phyloP scores from a whole-genome alignment of 1,284 basidiomycete genomes.

The Melampsora abietis-canadensis region DNA sequence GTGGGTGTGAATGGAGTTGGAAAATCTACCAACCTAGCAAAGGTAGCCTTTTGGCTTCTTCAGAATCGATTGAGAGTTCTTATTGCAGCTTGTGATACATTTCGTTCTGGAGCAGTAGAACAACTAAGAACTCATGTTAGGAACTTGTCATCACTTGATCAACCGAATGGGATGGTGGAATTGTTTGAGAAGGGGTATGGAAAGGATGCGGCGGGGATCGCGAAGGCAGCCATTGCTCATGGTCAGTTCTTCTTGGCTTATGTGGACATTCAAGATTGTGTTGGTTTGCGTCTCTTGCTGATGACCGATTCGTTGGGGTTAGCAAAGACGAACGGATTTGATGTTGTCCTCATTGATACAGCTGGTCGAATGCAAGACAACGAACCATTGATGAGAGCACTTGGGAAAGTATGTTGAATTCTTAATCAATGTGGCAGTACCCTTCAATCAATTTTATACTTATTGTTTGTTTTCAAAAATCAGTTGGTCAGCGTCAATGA shows the following conservation, averaged over 20 bases:
- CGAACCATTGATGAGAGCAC: conserved; percentile 94
- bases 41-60: conserved; percentile 98
- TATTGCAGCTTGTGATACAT: conserved; percentile 98
- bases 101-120: conserved; percentile 95
- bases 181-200: conserved; percentile 95
- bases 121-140: conserved; percentile 94
- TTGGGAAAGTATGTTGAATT: conserved; percentile 70
- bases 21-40: conserved; percentile 95
- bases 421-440: conserved; percentile 13
- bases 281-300: neutral
- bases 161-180: conserved; percentile 63
- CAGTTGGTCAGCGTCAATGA: conserved; percentile 84
- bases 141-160: conserved; percentile 81
- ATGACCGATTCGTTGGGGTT: conserved; percentile 2
- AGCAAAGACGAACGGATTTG: conserved; percentile 82
- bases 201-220: conserved; percentile 95
- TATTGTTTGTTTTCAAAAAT: neutral
- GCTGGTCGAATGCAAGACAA: conserved; percentile 99
- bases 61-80: conserved; percentile 90
- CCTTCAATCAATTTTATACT: neutral
- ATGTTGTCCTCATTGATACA: conserved; percentile 92
- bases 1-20: conserved; percentile 99
- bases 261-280: neutral
- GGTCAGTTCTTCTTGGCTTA: conserved; percentile 59
- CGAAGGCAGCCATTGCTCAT: conserved; percentile 85